Conservation (phyloP, 352 stramenopile genomes). For the Pythium folliculosum region DNA sequence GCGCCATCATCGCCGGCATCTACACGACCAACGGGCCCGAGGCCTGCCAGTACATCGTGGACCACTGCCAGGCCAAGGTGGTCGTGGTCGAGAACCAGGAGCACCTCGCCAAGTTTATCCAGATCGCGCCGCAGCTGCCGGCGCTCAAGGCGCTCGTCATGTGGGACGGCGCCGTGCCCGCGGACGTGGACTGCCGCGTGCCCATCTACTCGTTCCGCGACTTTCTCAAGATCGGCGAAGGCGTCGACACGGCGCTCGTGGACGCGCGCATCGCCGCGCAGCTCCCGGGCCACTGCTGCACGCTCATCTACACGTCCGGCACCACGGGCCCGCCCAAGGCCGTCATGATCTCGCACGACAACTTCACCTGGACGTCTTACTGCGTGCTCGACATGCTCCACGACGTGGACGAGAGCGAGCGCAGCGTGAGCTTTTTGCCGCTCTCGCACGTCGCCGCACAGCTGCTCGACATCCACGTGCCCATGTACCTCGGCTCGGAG, state of each 20-base stretch:
- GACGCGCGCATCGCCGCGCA: slow-evolving; percentile 47
- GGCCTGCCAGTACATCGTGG: slow-evolving; percentile 75
- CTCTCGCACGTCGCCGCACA: slow-evolving; percentile 83
- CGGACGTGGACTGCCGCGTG: slow-evolving; percentile 37
- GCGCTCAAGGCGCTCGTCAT: slow-evolving; percentile 78
- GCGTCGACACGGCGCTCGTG: slow-evolving; percentile 34
- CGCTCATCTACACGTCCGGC: slow-evolving; percentile 92
- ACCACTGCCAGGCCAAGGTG: slow-evolving; percentile 79
- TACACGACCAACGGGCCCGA: slow-evolving; percentile 83
- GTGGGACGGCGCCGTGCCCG: slow-evolving; percentile 51
- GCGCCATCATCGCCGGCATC: slow-evolving; percentile 77
- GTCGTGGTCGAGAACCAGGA: slow-evolving; percentile 70
- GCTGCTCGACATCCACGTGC: slow-evolving; percentile 79
- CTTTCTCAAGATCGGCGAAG: slow-evolving; percentile 54
- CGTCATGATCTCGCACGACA: slow-evolving; percentile 81
- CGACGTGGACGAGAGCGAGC: slow-evolving; percentile 52
- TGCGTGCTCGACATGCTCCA: slow-evolving; percentile 52
- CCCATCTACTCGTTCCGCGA: slow-evolving; percentile 63
- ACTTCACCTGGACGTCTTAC: slow-evolving; percentile 71
- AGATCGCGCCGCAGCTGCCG: slow-evolving; percentile 62
- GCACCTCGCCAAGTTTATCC: slow-evolving; percentile 77
- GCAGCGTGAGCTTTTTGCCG: slow-evolving; percentile 78
- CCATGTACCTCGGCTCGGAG: slow-evolving; percentile 57
- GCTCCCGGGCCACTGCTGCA: slow-evolving; percentile 65
- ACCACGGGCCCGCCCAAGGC: slow-evolving; percentile 67